Conservation (phyloP, 2,329 filamentous ascomycete genomes). For the Diplodia scrobiculata region DNA sequence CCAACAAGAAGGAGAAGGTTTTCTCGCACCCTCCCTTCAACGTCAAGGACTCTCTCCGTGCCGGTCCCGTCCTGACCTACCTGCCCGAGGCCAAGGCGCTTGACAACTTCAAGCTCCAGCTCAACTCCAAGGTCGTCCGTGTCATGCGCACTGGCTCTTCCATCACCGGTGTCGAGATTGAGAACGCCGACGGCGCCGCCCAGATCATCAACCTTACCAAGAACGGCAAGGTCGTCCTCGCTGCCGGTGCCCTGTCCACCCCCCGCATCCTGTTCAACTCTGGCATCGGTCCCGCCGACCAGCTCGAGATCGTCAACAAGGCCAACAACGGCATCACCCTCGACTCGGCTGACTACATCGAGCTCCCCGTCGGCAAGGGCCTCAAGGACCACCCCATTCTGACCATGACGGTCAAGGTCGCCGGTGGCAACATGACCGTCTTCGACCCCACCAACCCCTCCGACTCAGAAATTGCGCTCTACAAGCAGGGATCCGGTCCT, state of each 20-base stretch:
- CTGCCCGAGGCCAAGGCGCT: constrained; percentile 31
- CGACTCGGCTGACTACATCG: constrained; percentile 33
- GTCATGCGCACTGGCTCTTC: constrained; percentile 31
- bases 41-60: constrained; percentile 32
- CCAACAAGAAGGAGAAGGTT: constrained; percentile 34
- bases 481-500: constrained; percentile 45
- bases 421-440: constrained; percentile 34
- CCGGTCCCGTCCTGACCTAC: constrained; percentile 35
- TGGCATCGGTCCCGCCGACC: constrained; percentile 36
- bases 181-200: constrained; percentile 30
- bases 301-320: constrained; percentile 34
- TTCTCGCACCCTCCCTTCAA: constrained; percentile 31
- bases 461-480: constrained; percentile 39
- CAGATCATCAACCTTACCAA: constrained; percentile 33
- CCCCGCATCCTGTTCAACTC: constrained; percentile 37
- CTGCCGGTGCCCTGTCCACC: constrained; percentile 35
- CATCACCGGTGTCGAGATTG: constrained; percentile 34
- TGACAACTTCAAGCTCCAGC: constrained; percentile 35
- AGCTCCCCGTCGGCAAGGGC: constrained; percentile 34
- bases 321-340: constrained; percentile 31
- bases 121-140: constrained; percentile 35
- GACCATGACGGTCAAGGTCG: constrained; percentile 37
- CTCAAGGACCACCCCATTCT: constrained; percentile 47
- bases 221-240: constrained; percentile 36
- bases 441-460: constrained; percentile 38